These are phyloP conservation scores for Apiotrichum porosum DNA, from an alignment of 1,284 basidiomycete species.

Conservation along the genomic window DNA sequence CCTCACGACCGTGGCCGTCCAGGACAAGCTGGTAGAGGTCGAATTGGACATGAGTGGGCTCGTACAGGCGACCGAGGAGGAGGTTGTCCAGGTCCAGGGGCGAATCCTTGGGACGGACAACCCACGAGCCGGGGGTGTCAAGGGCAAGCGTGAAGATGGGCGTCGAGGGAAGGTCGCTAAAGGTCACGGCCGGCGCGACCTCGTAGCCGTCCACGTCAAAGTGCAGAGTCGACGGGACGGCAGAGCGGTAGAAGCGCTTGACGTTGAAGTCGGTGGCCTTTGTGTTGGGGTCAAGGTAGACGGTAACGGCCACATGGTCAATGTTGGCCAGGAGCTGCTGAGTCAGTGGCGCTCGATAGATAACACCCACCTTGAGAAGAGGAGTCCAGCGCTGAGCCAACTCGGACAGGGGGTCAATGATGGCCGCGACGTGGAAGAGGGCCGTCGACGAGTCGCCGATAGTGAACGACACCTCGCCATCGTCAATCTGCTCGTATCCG, in stretches of 20 bases:
- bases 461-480: constrained; percentile 64
- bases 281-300: constrained; percentile 68
- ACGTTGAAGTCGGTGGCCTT: constrained; percentile 71
- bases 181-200: constrained; percentile 48
- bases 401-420: constrained; percentile 83
- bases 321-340: constrained; percentile 49
- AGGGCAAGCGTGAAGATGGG: constrained; percentile 87
- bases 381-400: constrained; percentile 78
- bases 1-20: constrained; percentile 87
- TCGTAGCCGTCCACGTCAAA: constrained; percentile 63
- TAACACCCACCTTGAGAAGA: constrained; percentile 60
- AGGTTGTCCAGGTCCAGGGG: constrained; percentile 95
- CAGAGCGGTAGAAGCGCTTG: constrained; percentile 89
- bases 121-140: constrained; percentile 85
- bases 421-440: constrained; percentile 64
- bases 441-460: constrained; percentile 65
- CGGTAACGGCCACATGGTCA: constrained; percentile 58
- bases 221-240: constrained; percentile 56
- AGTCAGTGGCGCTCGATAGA: not conserved
- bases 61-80: constrained; percentile 61
- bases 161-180: constrained; percentile 53
- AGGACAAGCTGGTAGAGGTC: constrained; percentile 85
- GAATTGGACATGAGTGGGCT: constrained; percentile 69
- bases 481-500: constrained; percentile 59
- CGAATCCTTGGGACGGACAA: constrained; percentile 82